Evolutionary conservation across 495 filamentous ascomycete species (phyloP).

Genomic region (Poronia punctata): DNA sequence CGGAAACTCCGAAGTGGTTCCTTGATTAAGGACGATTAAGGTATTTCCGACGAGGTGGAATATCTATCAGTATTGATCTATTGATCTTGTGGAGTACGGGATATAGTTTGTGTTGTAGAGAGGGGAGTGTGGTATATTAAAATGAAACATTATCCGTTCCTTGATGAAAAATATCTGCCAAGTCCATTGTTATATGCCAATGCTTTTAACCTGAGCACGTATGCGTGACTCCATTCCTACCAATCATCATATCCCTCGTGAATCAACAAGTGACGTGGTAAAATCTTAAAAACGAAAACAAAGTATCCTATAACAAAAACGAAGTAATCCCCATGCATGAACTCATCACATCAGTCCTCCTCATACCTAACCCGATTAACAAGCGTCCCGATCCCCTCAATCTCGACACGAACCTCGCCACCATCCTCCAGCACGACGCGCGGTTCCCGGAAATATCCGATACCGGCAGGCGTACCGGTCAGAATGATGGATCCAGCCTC

Average conservation of each 20-base stretch:
- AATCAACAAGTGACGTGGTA: too few species aligned
- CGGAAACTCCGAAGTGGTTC: slow-evolving; percentile 12
- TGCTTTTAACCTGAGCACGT: too few species aligned
- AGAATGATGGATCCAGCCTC: slow-evolving; percentile 32
- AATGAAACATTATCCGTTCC: too few species aligned
- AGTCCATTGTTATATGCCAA: too few species aligned
- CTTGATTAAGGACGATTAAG: background rate
- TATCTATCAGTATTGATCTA: background rate
- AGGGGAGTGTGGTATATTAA: too few species aligned
- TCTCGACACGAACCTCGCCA: slow-evolving; percentile 28
- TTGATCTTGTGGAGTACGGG: too few species aligned
- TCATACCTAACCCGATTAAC: slow-evolving; percentile 18
- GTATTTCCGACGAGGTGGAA: background rate
- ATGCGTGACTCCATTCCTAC: too few species aligned
- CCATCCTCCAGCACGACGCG: slow-evolving; percentile 24
- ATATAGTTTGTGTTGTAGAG: too few species aligned
- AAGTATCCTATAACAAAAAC: too few species aligned
- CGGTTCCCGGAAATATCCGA: slow-evolving; percentile 24
- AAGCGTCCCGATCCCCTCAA: slow-evolving; percentile 18
- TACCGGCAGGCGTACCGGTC: slow-evolving; percentile 38
- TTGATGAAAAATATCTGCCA: too few species aligned
- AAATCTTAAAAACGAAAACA: too few species aligned
- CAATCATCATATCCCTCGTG: too few species aligned
- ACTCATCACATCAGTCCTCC: slow-evolving; percentile 1
- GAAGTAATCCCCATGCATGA: background rate